Evolutionary conservation across 1,139 yeast species (phyloP), one percentile per base, ranked within the genome.

Genomic region (Kodamaea anthophila): DNA sequence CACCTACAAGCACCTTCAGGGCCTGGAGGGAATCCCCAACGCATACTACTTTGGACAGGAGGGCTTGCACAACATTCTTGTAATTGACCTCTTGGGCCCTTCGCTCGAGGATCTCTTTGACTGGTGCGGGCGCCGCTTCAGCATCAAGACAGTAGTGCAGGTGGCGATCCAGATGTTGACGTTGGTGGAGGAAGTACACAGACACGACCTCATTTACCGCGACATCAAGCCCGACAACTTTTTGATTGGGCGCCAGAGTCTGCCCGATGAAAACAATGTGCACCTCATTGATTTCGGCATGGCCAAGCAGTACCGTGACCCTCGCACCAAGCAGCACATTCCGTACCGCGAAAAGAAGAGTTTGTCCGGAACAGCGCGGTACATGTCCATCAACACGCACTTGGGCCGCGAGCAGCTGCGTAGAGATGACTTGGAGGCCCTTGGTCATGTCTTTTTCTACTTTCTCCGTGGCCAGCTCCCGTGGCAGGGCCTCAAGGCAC

Each of bases 401-500:
- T 68, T 91, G 51, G 98, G 98, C 28, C 75, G 96, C 52, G 98
- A 91, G 58, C 98, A 91, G 60, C 78, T 85, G 43, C 76, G 98
- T 53, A 74, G 98, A 49, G 98, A 91, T 55, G 98, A 91, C 58
- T 70, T 91, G 49, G 98, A 91, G 61, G 87, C 94, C 6, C 66
- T 91, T 43, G 97, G 96, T 25, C 96, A 91, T 59, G 97, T 91
- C 3, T 85, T 91, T 53, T 81, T 91, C 60, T 91, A 91, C 60
- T 91, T 91, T 52, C 61, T 91, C 46, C 73, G 94, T 44, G 98
- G 98, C 29, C 87, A 85, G 40, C 73, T 91, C 49, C 98, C 98
- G 30, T 91, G 98, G 98, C 98, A 91, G 63, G 97, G 98, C 16
- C 70, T 91, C 43, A 88, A 88, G 60, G 98, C 97, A n/a, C 94